A percentile compares a stretch with the other conserved stretches of the same genome.
Conservation (phyloP, 2,329 filamentous ascomycete genomes). For the Aspergillus oerlinghausenensis region DNA sequence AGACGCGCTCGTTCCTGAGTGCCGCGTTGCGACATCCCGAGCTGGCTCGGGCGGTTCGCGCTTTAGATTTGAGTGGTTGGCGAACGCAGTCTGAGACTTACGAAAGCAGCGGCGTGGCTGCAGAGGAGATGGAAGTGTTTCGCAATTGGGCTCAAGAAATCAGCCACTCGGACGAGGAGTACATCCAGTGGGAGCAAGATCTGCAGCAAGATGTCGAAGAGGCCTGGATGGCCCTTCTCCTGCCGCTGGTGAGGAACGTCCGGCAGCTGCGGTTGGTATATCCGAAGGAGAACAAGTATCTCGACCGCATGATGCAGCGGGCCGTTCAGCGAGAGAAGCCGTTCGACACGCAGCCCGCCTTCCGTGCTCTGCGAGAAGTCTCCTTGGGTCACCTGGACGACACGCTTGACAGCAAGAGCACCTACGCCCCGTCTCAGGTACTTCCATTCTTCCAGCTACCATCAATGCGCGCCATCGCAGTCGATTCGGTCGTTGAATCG, state of each 20-base stretch:
- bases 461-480: conserved; percentile 18
- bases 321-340: conserved; percentile 15
- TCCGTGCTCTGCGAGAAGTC: conserved; percentile 17
- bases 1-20: conserved; percentile 18
- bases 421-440: conserved; percentile 13
- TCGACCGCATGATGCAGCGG: conserved; percentile 20
- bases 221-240: conserved; percentile 24
- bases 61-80: conserved; percentile 22
- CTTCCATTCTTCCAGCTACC: conserved; percentile 24
- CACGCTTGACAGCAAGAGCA: conserved; percentile 8
- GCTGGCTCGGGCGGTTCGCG: conserved; percentile 20
- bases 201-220: conserved; percentile 20
- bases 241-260: conserved; percentile 23
- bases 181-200: conserved; percentile 17
- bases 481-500: conserved; percentile 24
- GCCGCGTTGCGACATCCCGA: conserved; percentile 17
- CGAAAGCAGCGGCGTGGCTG: not conserved
- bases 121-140: conserved; percentile 9
- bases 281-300: conserved; percentile 14
- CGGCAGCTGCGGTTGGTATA: conserved; percentile 18
- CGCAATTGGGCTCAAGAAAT: conserved; percentile 3
- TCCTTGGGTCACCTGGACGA: conserved; percentile 13
- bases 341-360: conserved; percentile 12
- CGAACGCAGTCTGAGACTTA: not conserved
- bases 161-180: conserved; percentile 18